Base-by-base conservation (phyloP, 2,329 filamentous ascomycete genomes). In the Juglanconis juglandina region DNA sequence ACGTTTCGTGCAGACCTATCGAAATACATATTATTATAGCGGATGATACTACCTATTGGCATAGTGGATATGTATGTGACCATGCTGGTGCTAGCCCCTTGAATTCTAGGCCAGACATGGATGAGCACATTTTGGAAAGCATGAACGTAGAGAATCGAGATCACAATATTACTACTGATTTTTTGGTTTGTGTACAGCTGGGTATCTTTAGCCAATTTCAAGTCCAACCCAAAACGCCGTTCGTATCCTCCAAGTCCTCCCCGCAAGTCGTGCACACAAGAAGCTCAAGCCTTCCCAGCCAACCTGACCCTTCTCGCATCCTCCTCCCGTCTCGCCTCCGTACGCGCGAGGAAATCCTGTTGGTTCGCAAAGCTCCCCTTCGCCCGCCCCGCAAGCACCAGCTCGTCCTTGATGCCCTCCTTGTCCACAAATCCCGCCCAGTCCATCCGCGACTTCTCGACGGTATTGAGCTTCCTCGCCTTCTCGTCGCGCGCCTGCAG, bases 401-500 rank as follows among this genome's bases (percentile, higher is more conserved):
- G 76, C 71, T 90, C 87, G 72, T 89, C 86, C 70, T 86, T 81
- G 73, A 89, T 87, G 8, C 87, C 87, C 71, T 88, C 87, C 71
- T 87, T 84, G 73, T 90, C 87, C 60, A 90, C 87, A 67, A 83
- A 89, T 11, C 86, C 86, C 3, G 87, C 87, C 87, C 87, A 90
- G 72, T 90, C 87, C 82, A 90, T 87, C 56, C 85, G 80, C 67
- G 85, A 88, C 80, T 89, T 89, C 74, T 90, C 86, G 14, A 89
- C 85, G 14, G 86, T 87, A 69, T 87, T 90, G 65, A 89, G 77
- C 70, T 89, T 89, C 77, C 83, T 85, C 53, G 84, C 81, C 62
- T 81, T 78, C 14, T 65, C 67, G 46, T 64, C 69, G 56, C 76
- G 78, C 53, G 81, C 77, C 66, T 77, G 75, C 56, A 81, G 73